Evolutionary conservation across 768 basidiomycete species (phyloP), one percentile per base, ranked within the genome.

Genomic region (Chalciporus pseudorubinellus): DNA sequence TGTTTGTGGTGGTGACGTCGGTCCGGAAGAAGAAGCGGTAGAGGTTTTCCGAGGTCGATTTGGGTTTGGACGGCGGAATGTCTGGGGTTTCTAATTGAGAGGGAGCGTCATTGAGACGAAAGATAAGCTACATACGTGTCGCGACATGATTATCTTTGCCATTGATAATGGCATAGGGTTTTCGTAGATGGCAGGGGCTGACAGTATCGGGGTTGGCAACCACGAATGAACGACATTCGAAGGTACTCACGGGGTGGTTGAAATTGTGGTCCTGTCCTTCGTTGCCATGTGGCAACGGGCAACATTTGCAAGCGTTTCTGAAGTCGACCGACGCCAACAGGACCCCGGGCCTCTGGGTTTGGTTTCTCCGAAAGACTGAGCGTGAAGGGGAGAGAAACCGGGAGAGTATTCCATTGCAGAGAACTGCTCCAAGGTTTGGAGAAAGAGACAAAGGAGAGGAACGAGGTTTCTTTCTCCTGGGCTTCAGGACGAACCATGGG

Each of bases 71-170:
- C 59, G 60, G 44, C 70, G 67, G 18, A 71, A 72, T 7, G 70
- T 71, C 70, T 71, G 46, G n/a, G 14, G 13, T 8, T 38, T 1
- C 18, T 6, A 28, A 29, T 33, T 59, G 31, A 59, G 57, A 14
- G 29, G 9, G 9, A 3, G 19, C 16, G 20, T 21, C 34, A 51
- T 34, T 38, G 38, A 55, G 8, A 22, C 52, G n/a, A 39, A 43
- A 22, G 48, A 39, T 48, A 21, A 10, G 28, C 9, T 22, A 61
- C 76, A 40, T 59, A 78, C 76, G 66, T 78, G 76, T 62, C 76
- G 74, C 24, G 76, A 77, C 77, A 78, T 78, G 55, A 78, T 78
- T 52, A 78, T 72, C 61, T 78, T 78, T 29, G 76, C 76, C 76
- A 78, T 78, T 8, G 77, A 78, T 38, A 74, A 57, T 41, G 76